Base-by-base conservation (phyloP, 2,329 filamentous ascomycete species). In the Cladosporium sphaerospermum region DNA sequence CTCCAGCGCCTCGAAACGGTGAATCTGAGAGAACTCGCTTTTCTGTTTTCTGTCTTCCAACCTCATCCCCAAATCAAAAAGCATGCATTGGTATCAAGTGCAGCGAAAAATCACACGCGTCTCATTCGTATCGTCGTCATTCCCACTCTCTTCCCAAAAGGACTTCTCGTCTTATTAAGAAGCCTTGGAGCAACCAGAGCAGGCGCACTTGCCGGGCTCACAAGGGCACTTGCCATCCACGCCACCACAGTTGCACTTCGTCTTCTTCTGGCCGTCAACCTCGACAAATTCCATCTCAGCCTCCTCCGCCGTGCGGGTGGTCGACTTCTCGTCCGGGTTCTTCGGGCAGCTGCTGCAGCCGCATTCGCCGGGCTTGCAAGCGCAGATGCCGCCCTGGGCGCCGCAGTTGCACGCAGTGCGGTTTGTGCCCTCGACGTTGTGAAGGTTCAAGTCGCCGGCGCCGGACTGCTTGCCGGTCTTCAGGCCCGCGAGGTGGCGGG, bases 401-500 rank as follows among this genome's bases (percentile, higher is more conserved):
- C 64, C 65, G 61, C 75, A 77, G 40, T 43, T 51, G 47, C 47
- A 51, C 61, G 70, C 65, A 9, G 71, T 74, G 57, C 69, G 70
- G 56, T 71, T 64, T 31, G 47, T 51, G 18, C 47, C 47, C 31
- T 34, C 61, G 5, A 71, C 64, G 16, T 68, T 61, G 60, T 77
- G 67, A 45, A 70, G 69, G 2, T 79, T 80, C 72, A 82, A 80
- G 43, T 82, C 79, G 45, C 51, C 54, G 19, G 13, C 14, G 32
- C 13, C 9, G 13, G 18, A 14, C 37, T 47, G 53, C 62, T 71
- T 69, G 55, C 66, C 73, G 69, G 83, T 84, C 85, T 96, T 96
- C 61, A 99, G 72, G 60, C 95, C 84, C 46, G 92, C 92, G 52
- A 99, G 78, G 62, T 93, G 84, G 58, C 86, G 81, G 32, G 93